Evolutionary conservation across 495 filamentous ascomycete species (phyloP).

Genomic region (Friedmanniomyces simplex): DNA sequence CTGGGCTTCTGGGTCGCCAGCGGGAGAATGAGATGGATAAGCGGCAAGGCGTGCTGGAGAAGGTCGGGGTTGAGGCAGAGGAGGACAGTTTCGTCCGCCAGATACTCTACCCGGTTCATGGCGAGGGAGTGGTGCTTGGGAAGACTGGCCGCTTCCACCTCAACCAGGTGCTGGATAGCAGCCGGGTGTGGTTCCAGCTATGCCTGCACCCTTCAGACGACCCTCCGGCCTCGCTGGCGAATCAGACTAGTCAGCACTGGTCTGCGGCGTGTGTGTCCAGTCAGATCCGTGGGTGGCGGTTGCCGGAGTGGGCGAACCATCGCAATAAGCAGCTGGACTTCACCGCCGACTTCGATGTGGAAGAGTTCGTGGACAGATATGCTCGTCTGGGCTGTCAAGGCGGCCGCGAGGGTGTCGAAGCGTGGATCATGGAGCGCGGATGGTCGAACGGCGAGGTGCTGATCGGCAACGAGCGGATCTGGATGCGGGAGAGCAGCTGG

Average conservation of each 20-base stretch:
- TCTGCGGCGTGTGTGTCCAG: constrained; percentile 84
- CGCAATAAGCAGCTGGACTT: constrained; percentile 89
- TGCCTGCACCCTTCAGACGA: constrained; percentile 88
- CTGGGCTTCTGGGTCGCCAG: constrained; percentile 53
- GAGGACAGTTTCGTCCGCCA: constrained; percentile 71
- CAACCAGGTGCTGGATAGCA: constrained; percentile 55
- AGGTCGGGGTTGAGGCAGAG: constrained; percentile 70
- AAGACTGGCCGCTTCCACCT: constrained; percentile 68
- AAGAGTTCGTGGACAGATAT: constrained; percentile 82
- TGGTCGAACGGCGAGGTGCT: constrained; percentile 98
- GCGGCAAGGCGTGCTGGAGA: constrained; percentile 73
- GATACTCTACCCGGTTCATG: constrained; percentile 70
- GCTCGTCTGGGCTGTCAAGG: constrained; percentile 74
- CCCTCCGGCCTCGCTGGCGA: constrained; percentile 55
- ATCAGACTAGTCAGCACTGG: constrained; percentile 55
- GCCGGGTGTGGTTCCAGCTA: constrained; percentile 91
- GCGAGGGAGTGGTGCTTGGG: constrained; percentile 63
- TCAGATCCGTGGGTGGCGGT: constrained; percentile 82
- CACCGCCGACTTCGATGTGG: constrained; percentile 88
- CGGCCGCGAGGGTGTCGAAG: constrained; percentile 87
- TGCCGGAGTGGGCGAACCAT: constrained; percentile 93
- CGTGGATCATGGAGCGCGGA: constrained; percentile 87
- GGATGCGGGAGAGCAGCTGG: constrained; percentile 91
- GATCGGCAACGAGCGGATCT: constrained; percentile 79
- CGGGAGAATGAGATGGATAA: constrained; percentile 70